Conservation (phyloP, 169 alveolate species). For the Plasmodium yoelii region DNA sequence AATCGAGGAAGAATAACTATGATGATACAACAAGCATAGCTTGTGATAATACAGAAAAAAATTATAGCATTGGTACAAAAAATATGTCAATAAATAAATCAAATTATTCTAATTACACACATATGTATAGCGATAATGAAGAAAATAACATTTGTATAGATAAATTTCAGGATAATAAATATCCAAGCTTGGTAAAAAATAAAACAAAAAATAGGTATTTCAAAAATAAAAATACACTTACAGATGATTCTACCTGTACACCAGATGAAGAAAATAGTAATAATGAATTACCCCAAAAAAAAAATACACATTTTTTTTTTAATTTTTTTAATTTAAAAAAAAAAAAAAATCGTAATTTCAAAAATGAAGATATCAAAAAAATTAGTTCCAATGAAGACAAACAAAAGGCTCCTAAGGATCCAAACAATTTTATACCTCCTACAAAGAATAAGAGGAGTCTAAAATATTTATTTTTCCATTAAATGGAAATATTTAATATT, state of each 20-base stretch:
- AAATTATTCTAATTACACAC: not conserved
- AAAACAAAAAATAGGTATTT: not conserved
- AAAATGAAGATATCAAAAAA: conserved; percentile 12
- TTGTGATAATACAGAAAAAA: conserved; percentile 8
- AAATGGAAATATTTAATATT: conserved; percentile 19
- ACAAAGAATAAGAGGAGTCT: conserved; percentile 1
- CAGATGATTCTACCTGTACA: conserved; percentile 1
- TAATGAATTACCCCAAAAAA: not conserved
- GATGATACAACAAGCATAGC: not conserved
- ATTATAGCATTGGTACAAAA: conserved; percentile 5
- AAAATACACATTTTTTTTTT: conserved; percentile 25
- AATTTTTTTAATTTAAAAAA: conserved; percentile 31
- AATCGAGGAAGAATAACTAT: conserved; percentile 2
- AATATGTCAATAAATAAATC: conserved; percentile 6
- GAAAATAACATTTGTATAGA: not conserved
- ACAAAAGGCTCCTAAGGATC: not conserved
- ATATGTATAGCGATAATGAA: not conserved
- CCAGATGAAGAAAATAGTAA: conserved; percentile 14
- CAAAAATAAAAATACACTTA: not conserved
- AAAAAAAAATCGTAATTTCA: conserved; percentile 21
- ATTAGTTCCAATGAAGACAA: conserved; percentile 14
- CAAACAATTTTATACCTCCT: not conserved
- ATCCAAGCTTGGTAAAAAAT: not conserved
- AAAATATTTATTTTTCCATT: conserved; percentile 22
- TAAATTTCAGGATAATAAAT: not conserved